Evolutionary conservation across 345 rosid species (phyloP), one percentile per base, ranked within the genome.

Genomic region (Triadica sebifera): DNA sequence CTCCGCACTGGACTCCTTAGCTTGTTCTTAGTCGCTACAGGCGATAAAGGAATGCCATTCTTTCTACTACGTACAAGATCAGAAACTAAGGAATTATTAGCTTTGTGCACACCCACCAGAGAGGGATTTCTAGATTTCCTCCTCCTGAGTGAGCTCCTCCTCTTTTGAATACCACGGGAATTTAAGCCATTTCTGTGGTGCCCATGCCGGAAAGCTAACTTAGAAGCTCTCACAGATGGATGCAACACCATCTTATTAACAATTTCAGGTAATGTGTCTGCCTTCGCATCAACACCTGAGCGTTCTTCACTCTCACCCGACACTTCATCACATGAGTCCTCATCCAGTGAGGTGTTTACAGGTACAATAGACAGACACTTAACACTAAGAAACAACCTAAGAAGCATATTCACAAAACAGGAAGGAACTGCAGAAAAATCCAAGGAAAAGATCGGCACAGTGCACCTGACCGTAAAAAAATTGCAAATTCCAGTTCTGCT

Each of bases 61-160:
- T 78, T 89, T 82, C 88, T 87, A 76, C 89, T 81, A 65, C 81
- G 78, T 24, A 87, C 78, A 66, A 88, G 68, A 79, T 89, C 98
- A 71, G 90, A 84, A 73, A 83, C 85, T n/a, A 85, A 60, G 25
- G 86, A 73, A 62, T 92, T 94, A 76, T 78, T 86, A 70, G 85
- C 77, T 79, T 82, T 87, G 74, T 88, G 90, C 41, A 70, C 25
- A 57, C 86, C 80, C 39, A 67, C 67, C 25, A 79, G 63, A 3
- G 85, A 75, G 74, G 85, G 81, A 82, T 84, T 89, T 72, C 91
- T 86, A 25, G 87, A 84, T 83, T 89, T 86, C 83, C 83, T 89
- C 79, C 87, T 80, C 86, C 88, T 87, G 37, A 86, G 65, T 0
- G 95, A 87, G 69, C 96, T 96, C 81, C 97, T 86, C 74, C 91